phyloP scores from a whole-genome alignment of 2,329 filamentous ascomycete genomes.

The Penicillium corylophilum region DNA sequence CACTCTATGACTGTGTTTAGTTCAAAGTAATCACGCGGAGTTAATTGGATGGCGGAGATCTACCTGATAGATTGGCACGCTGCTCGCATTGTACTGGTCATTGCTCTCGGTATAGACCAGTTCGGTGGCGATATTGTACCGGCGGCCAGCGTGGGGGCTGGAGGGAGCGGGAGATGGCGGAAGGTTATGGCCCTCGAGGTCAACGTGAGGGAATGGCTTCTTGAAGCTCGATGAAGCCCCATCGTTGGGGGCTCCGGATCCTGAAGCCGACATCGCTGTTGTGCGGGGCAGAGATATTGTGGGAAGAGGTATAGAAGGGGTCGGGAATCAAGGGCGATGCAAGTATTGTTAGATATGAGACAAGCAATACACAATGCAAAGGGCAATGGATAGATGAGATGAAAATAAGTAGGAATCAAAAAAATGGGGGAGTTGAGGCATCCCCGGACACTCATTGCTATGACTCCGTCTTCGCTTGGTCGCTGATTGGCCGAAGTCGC shows the following conservation, averaged over 20 bases:
- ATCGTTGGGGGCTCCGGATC: slow-evolving; percentile 26
- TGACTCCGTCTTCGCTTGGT: slow-evolving; percentile 16
- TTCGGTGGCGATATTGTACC: slow-evolving; percentile 93
- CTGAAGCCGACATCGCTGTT: slow-evolving; percentile 42
- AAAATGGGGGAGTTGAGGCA: slow-evolving; percentile 6
- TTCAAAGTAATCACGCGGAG: neutral
- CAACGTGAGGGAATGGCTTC: slow-evolving; percentile 62
- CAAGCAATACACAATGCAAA: neutral
- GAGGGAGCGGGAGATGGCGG: slow-evolving; percentile 92
- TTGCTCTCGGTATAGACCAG: slow-evolving; percentile 93
- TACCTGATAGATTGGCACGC: slow-evolving; percentile 92
- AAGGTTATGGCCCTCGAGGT: slow-evolving; percentile 79
- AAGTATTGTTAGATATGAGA: neutral
- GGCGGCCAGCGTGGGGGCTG: slow-evolving; percentile 78
- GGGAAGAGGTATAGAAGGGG: neutral
- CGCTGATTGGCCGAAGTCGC: slow-evolving; percentile 11
- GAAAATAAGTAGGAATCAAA: slow-evolving; percentile 3
- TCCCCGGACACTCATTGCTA: slow-evolving; percentile 14
- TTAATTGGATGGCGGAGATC: slow-evolving; percentile 6
- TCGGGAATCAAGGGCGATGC: neutral
- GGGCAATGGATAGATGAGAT: slow-evolving; percentile 9
- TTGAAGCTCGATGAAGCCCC: slow-evolving; percentile 33
- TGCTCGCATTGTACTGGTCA: slow-evolving; percentile 96
- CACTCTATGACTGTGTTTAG: slow-evolving; percentile 56
- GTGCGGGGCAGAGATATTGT: slow-evolving; percentile 24